Evolutionary conservation across 225 moss, liverwort and hornwort genomes (phyloP), one percentile per base, ranked within the genome.

Genomic region (Asterella californica): DNA sequence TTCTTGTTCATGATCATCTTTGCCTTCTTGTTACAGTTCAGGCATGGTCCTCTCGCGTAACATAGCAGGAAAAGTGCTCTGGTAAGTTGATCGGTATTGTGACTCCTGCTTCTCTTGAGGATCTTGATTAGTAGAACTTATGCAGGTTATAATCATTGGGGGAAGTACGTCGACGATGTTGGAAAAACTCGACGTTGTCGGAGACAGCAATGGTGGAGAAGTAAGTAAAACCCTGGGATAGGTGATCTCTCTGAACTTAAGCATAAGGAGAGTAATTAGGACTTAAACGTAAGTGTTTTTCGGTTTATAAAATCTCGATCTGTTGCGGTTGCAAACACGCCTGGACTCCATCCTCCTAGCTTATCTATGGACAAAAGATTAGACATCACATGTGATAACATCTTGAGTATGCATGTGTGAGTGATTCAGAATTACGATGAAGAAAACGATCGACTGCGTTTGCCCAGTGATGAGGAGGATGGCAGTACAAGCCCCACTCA

Each of bases 101-200:
- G 8, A n/a, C n/a, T 48, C 12, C 15, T 48, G 24, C 42, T 71
- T 38, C 9, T 21, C 2, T 0, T 34, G 45, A 47, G 78, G 18
- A 64, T 78, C 22, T 78, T 65, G 29, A 27, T 30, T 78, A 30
- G 24, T 10, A 49, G n/a, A 11, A 14, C 12, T 34, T 7, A 69
- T 82, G 79, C 88, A 93, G 93, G 95, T 99, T 77, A 85, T 99
- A 79, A 82, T 92, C 63, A 93, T 99, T 27, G 99, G 99, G 64
- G 99, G 99, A 73, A 90, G 92, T 74, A 99, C 92, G 63, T 88
- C 99, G 36, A 99, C 94, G 47, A 89, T 95, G 88, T 78, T 99
- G 85, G 99, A 95, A 82, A 94, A 91, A 78, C 83, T 99, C 74
- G 95, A 95, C 70, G 99, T 99, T 66, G 92, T 92, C 54, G 93